Evolutionary conservation across 179 eudicot genomes (phyloP).

Genomic region (Silene noctiflora): DNA sequence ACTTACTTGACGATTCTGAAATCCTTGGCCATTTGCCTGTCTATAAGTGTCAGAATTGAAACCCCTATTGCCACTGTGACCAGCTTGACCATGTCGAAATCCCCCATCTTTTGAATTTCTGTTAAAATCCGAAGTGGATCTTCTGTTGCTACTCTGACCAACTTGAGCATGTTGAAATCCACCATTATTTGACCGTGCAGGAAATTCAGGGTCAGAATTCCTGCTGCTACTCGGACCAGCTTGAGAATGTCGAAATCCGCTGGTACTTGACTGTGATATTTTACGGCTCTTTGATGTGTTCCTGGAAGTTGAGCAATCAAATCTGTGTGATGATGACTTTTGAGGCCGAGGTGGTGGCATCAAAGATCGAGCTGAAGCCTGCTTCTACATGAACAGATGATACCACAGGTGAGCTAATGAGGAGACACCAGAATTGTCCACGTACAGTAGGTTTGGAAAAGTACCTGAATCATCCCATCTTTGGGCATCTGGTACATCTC

Average conservation of each 20-base stretch:
- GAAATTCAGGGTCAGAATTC: neutral
- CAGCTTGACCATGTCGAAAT: constrained; percentile 13
- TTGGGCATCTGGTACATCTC: constrained; percentile 58
- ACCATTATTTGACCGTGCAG: neutral
- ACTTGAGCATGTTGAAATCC: constrained; percentile 8
- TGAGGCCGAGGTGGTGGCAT: constrained; percentile 87
- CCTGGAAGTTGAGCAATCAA: constrained; percentile 37
- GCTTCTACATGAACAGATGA: constrained; percentile 42
- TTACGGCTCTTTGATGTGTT: constrained; percentile 42
- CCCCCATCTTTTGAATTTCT: neutral
- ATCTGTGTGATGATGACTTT: constrained; percentile 35
- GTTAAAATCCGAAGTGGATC: neutral
- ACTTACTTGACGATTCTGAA: neutral
- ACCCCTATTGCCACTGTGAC: neutral
- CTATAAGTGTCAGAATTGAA: neutral
- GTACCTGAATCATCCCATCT: constrained; percentile 84
- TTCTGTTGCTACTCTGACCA: constrained; percentile 10
- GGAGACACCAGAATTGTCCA: neutral
- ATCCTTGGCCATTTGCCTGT: neutral
- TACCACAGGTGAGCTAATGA: neutral
- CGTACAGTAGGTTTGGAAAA: neutral
- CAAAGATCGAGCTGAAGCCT: constrained; percentile 65
- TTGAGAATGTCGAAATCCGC: constrained; percentile 5
- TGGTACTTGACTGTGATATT: constrained; percentile 36
- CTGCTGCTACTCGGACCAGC: constrained; percentile 5